Base-by-base conservation (phyloP, 192 early-diverging fungal genomes). In the Chytriomyces confervae region DNA sequence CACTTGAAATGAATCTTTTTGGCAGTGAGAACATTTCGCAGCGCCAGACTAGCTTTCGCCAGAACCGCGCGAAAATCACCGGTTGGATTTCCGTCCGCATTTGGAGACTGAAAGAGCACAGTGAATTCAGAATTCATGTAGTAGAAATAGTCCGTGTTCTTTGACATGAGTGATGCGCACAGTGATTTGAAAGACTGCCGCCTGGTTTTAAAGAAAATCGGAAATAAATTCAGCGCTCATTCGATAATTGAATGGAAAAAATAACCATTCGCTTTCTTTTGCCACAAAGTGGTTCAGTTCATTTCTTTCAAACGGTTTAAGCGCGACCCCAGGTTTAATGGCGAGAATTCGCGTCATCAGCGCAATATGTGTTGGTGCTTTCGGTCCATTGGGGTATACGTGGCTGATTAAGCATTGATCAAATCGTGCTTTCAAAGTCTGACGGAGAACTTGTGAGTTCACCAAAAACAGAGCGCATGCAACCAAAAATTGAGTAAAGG, bases 71-170 rank as follows among this genome's bases (percentile, higher is more conserved):
- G 61, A 62, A 62, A 74, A 45, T 63, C 61, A 3, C 29, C 3
- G 5, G 8, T 27, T 29, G 67, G 16, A 44, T 43, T 44, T 8
- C 72, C 61, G 20, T 7, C 43, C 3, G 51, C 8, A 8, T n/a
- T 18, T 1, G 69, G 72, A 18, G 27, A 24, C 27, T 74, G 61
- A 45, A 74, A 74, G 46, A 74, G 29, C 2, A 48, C 61, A 74
- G 72, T 63, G 46, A 74, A 74, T 62, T 74, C 72, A 46, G 60
- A 62, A 16, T 74, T 74, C 60, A 74, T 74, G 45, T 74, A 74
- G 29, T 74, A 74, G 50, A 74, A 74, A 49, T 49, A 45, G 18
- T 74, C 72, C 8, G 61, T 10, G 23, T 74, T 53, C 8, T 45
- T n/a, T 7, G 16, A 8, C 46, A 44, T 3, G 29, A 74, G 53